Evolutionary conservation across 169 alveolate species (phyloP).

Genomic region (Plasmodium inui): DNA sequence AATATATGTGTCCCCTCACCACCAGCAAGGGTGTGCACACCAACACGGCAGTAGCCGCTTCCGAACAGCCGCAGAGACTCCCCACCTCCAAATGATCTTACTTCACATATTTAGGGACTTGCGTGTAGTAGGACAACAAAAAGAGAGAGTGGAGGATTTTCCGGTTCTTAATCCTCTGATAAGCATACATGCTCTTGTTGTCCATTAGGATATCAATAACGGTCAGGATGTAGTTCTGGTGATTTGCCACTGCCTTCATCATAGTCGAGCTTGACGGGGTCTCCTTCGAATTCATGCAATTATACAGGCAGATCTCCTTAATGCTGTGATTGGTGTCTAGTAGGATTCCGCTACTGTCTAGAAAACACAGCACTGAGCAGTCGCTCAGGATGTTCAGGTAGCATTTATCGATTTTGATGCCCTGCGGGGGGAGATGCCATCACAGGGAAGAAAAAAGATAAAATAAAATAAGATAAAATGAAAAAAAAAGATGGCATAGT

Average conservation of each 20-base stretch:
- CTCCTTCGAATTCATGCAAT: slow-evolving; percentile 22
- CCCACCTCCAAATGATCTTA: too few species aligned
- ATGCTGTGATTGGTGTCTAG: slow-evolving; percentile 42
- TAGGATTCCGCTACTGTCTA: slow-evolving; percentile 48
- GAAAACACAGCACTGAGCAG: slow-evolving; percentile 57
- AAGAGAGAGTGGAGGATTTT: slow-evolving; percentile 46
- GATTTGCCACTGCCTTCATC: background rate
- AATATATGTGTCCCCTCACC: background rate
- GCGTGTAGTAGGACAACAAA: slow-evolving; percentile 55
- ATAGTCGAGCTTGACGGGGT: background rate
- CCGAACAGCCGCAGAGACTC: too few species aligned
- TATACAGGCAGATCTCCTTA: slow-evolving; percentile 61
- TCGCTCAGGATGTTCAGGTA: slow-evolving; percentile 52
- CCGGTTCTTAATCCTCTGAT: slow-evolving; percentile 41
- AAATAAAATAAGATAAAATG: background rate
- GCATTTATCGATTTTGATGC: slow-evolving; percentile 39
- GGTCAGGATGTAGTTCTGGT: slow-evolving; percentile 41
- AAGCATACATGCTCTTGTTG: slow-evolving; percentile 67
- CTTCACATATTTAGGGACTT: slow-evolving; percentile 39
- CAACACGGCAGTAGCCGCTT: too few species aligned
- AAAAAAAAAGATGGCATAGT: background rate
- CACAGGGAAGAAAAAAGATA: background rate
- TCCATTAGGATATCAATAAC: slow-evolving; percentile 62
- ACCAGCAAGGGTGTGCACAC: too few species aligned
- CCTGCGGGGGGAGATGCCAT: background rate